A percentile compares a stretch with the other conserved stretches of the same genome.
Conservation (phyloP, 176 grass and related monocot species). For the Puya raimondii region DNA sequence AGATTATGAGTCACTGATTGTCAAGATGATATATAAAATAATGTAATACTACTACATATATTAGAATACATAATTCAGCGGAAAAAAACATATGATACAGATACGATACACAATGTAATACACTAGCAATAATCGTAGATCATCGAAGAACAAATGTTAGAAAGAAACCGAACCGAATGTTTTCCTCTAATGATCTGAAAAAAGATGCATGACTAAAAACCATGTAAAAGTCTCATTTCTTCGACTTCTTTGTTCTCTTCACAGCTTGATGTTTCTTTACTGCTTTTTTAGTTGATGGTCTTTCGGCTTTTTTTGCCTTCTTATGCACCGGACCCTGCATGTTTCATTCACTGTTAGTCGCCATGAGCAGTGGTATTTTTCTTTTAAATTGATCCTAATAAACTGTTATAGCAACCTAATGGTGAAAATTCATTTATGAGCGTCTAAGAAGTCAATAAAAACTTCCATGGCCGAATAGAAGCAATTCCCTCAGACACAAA, state of each 20-base stretch:
- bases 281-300: constrained; percentile 38
- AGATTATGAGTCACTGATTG: too few relatives aligned
- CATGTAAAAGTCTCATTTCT: constrained; percentile 33
- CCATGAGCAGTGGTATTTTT: background rate
- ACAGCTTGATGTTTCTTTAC: constrained; percentile 40
- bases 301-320: constrained; percentile 51
- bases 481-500: background rate
- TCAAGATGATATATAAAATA: too few relatives aligned
- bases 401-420: background rate
- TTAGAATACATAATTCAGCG: too few relatives aligned
- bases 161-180: too few relatives aligned
- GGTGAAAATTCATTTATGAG: too few relatives aligned
- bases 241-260: constrained; percentile 61
- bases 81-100: too few relatives aligned
- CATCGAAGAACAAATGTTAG: too few relatives aligned
- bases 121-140: too few relatives aligned
- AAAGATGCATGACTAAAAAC: background rate
- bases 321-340: constrained; percentile 46
- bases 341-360: constrained; percentile 3
- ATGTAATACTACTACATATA: too few relatives aligned
- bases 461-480: background rate
- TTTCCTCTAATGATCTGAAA: too few relatives aligned
- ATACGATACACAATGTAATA: too few relatives aligned
- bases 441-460: background rate
- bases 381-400: background rate